phyloP scores from a whole-genome alignment of 2,329 filamentous ascomycete species.

The Exophiala lecanii-corni region DNA sequence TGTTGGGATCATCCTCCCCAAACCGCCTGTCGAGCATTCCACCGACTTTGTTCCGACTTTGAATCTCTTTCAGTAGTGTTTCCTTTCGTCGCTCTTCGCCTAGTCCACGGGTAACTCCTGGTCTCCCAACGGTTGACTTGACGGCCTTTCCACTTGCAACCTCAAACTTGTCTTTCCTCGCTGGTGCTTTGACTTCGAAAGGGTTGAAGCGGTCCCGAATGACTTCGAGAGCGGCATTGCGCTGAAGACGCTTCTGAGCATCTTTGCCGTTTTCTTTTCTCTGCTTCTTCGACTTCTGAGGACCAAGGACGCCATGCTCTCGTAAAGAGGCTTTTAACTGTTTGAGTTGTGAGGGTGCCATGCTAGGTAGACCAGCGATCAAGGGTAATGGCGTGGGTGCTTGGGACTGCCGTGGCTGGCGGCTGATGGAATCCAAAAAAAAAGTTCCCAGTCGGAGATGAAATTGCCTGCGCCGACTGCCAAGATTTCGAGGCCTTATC shows the following conservation, averaged over 20 bases:
- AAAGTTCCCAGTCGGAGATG: conserved; percentile 2
- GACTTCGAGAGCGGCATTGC: conserved; percentile 70
- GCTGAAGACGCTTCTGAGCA: conserved; percentile 70
- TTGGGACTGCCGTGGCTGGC: neutral
- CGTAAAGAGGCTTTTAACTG: conserved; percentile 85
- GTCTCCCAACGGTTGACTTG: conserved; percentile 61
- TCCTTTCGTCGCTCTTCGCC: conserved; percentile 80
- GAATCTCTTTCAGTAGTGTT: conserved; percentile 85
- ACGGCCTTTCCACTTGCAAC: conserved; percentile 65
- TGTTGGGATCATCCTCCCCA: conserved; percentile 88
- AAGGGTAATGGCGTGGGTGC: neutral
- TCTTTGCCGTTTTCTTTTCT: conserved; percentile 68
- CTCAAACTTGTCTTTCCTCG: conserved; percentile 76
- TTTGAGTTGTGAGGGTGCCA: conserved; percentile 96
- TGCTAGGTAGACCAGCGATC: conserved; percentile 36
- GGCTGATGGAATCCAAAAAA: neutral
- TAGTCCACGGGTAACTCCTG: conserved; percentile 76
- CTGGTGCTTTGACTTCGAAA: conserved; percentile 83
- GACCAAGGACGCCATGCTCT: conserved; percentile 84
- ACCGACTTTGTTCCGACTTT: conserved; percentile 82
- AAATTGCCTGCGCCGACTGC: neutral
- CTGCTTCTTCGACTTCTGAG: conserved; percentile 93
- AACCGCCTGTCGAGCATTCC: conserved; percentile 90
- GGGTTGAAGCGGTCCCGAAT: conserved; percentile 98
- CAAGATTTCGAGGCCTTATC: conserved; percentile 2